A percentile compares a stretch with the other conserved stretches of the same genome.
Conservation (phyloP, 345 rosid genomes). For the Moricandia arvensis region DNA sequence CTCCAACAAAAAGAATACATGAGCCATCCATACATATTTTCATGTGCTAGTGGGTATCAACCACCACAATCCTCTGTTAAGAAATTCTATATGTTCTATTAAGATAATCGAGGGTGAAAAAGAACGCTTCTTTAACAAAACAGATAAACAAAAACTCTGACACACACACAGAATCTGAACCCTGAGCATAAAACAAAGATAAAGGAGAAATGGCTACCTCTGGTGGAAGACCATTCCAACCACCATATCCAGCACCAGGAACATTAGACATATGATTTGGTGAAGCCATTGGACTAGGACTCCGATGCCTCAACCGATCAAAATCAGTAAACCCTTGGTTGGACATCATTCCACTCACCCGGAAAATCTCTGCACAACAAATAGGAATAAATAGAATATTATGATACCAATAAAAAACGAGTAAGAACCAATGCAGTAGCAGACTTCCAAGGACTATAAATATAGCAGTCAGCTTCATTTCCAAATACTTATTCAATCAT, state of each 20-base stretch:
- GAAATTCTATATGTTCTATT: constrained; percentile 19
- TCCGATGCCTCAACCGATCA: constrained; percentile 84
- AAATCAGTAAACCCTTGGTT: constrained; percentile 86
- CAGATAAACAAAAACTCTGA: constrained; percentile 9
- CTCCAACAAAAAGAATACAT: constrained; percentile 29
- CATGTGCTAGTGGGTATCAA: constrained; percentile 29
- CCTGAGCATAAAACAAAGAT: not conserved
- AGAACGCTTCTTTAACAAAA: not conserved
- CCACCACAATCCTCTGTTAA: constrained; percentile 30
- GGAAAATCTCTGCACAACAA: constrained; percentile 66
- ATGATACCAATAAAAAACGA: constrained; percentile 3
- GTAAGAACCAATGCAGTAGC: not conserved
- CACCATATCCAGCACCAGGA: constrained; percentile 61
- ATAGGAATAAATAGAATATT: not conserved
- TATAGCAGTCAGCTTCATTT: too few relatives aligned
- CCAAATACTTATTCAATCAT: not conserved
- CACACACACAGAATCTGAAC: not conserved
- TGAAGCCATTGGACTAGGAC: constrained; percentile 98
- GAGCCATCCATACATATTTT: constrained; percentile 35
- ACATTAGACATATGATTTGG: constrained; percentile 74
- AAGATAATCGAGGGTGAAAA: not conserved
- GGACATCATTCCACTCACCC: constrained; percentile 78
- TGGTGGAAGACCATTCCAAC: constrained; percentile 80
- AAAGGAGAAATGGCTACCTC: constrained; percentile 53
- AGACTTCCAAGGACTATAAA: not conserved